Conservation (phyloP, 192 early-diverging fungal genomes). For the Jimgerdemannia flammicorona region DNA sequence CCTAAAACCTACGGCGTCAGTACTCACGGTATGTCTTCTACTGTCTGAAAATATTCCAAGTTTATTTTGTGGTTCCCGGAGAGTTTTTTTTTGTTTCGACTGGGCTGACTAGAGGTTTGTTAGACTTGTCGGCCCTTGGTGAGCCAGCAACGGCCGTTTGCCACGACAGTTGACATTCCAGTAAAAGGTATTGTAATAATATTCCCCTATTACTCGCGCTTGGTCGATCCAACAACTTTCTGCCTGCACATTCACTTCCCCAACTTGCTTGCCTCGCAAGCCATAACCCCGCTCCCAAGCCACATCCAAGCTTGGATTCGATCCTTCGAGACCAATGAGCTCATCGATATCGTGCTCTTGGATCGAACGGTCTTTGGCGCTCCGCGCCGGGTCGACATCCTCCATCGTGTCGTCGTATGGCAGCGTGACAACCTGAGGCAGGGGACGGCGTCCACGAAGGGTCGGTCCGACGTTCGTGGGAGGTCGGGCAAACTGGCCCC, state of each 20-base stretch:
- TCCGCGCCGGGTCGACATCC: conserved; percentile 72
- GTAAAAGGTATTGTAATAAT: not conserved
- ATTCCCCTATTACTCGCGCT: no score
- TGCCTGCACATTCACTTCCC: not conserved
- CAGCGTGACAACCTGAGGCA: conserved; percentile 75
- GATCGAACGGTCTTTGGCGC: conserved; percentile 71
- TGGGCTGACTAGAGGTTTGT: no score
- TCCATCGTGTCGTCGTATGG: conserved; percentile 84
- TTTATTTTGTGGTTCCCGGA: no score
- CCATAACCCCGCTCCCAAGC: conserved; percentile 22
- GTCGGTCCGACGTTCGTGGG: conserved; percentile 80
- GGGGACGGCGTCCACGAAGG: conserved; percentile 83
- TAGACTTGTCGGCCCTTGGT: no score
- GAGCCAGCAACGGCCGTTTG: not conserved
- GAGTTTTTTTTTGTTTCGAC: no score
- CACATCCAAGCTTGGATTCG: conserved; percentile 71
- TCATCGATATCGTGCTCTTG: conserved; percentile 69
- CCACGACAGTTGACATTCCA: not conserved
- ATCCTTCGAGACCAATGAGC: conserved; percentile 70
- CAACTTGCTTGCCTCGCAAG: not conserved
- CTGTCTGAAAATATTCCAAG: no score
- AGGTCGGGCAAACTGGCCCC: conserved; percentile 76
- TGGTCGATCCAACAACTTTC: not conserved
- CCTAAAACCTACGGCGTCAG: no score
- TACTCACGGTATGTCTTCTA: no score